phyloP scores from a whole-genome alignment of 1,139 yeast species.

The Debaryomyces nepalensis region DNA sequence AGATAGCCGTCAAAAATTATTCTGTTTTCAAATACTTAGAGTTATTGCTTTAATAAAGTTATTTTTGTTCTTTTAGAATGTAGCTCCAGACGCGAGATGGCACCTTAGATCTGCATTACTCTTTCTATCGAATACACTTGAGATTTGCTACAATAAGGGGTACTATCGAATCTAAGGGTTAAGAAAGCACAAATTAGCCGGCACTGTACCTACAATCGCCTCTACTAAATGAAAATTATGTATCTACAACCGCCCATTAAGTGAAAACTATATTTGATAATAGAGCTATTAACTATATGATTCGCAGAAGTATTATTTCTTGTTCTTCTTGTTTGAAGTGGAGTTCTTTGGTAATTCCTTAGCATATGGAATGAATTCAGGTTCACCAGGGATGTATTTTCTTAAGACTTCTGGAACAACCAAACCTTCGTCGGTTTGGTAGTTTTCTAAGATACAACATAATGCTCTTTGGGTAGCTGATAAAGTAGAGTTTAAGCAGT shows the following conservation, averaged over 20 bases:
- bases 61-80: no score
- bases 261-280: not conserved
- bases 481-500: conserved; percentile 95
- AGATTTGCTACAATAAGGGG: no score
- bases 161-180: no score
- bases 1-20: not conserved
- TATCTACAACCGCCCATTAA: not conserved
- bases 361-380: conserved; percentile 89
- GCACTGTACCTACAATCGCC: no score
- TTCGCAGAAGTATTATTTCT: conserved; percentile 19
- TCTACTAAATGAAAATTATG: no score
- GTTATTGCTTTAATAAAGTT: not conserved
- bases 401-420: conserved; percentile 93
- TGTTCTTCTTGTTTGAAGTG: conserved; percentile 75
- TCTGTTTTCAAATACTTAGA: not conserved
- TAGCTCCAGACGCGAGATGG: no score
- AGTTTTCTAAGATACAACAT: conserved; percentile 96
- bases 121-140: no score
- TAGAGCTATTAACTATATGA: conserved; percentile 5
- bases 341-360: conserved; percentile 95
- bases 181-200: no score
- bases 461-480: conserved; percentile 98
- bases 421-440: conserved; percentile 95
- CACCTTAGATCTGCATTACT: no score
- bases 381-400: conserved; percentile 96